Evolutionary conservation across 495 filamentous ascomycete genomes (phyloP).

Genomic region (Xylaria sp.): DNA sequence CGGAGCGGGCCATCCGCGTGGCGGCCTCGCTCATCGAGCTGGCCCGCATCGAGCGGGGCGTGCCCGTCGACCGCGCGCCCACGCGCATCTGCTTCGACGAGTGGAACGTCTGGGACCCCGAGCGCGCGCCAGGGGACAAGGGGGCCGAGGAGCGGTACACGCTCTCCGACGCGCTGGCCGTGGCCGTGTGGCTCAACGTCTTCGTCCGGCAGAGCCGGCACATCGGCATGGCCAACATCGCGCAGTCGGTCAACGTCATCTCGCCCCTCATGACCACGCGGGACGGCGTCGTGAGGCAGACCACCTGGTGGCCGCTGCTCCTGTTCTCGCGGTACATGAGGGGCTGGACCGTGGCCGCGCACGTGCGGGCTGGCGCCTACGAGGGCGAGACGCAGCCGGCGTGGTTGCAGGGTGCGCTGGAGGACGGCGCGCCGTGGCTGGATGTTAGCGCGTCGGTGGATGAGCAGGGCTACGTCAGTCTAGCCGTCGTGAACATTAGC

Average conservation of each 20-base stretch:
- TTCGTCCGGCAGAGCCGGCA: slow-evolving; percentile 77
- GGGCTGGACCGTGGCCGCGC: slow-evolving; percentile 67
- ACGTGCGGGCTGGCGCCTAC: slow-evolving; percentile 66
- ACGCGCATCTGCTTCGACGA: slow-evolving; percentile 84
- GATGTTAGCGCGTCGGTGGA: slow-evolving; percentile 71
- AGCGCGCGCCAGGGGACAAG: slow-evolving; percentile 70
- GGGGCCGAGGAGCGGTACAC: slow-evolving; percentile 77
- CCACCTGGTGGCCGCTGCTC: slow-evolving; percentile 78
- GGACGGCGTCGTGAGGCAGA: slow-evolving; percentile 70
- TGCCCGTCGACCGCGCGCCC: slow-evolving; percentile 60
- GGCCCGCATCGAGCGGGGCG: slow-evolving; percentile 71
- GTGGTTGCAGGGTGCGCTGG: slow-evolving; percentile 69
- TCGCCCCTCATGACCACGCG: slow-evolving; percentile 74
- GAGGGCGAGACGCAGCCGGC: slow-evolving; percentile 67
- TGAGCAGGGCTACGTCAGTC: slow-evolving; percentile 65
- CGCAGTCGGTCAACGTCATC: slow-evolving; percentile 81
- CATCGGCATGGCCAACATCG: slow-evolving; percentile 82
- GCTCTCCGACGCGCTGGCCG: slow-evolving; percentile 76
- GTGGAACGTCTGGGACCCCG: slow-evolving; percentile 84
- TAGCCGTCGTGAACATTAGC: slow-evolving; percentile 74
- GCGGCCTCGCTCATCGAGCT: slow-evolving; percentile 73
- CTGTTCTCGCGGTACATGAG: slow-evolving; percentile 79
- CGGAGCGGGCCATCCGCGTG: slow-evolving; percentile 78
- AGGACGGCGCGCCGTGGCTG: slow-evolving; percentile 67
- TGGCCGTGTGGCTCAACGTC: slow-evolving; percentile 76